These are phyloP conservation scores for Ajuga chamaepitys DNA, from an alignment of 257 asterid species.

Conservation along the genomic window DNA sequence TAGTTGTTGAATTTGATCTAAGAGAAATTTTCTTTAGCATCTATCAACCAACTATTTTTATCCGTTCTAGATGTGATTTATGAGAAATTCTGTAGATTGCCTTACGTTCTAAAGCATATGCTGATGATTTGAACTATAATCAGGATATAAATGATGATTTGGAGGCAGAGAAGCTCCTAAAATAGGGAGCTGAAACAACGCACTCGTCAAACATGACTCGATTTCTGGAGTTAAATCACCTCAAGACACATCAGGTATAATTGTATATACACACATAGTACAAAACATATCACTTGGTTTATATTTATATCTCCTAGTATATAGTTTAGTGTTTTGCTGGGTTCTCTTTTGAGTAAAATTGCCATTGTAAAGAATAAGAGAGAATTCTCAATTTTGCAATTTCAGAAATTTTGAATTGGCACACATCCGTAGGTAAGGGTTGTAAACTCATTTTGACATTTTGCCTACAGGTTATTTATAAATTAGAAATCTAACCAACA, in stretches of 20 bases:
- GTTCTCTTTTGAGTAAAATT: not conserved
- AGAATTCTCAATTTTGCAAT: not conserved
- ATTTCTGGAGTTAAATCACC: not conserved
- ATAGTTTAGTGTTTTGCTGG: constrained; percentile 10
- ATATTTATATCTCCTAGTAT: constrained; percentile 17
- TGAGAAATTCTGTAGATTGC: not conserved
- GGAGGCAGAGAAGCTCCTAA: constrained; percentile 33
- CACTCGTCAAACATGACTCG: constrained; percentile 16
- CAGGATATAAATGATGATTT: constrained; percentile 31
- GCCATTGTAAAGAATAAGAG: constrained; percentile 16
- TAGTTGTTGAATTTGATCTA: no score
- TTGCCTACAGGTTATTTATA: no score
- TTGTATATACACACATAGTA: constrained; percentile 42
- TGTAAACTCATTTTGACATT: no score
- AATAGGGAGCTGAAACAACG: constrained; percentile 26
- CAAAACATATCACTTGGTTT: constrained; percentile 14
- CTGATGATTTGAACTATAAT: constrained; percentile 4
- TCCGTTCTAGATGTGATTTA: not conserved
- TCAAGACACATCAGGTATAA: constrained; percentile 9
- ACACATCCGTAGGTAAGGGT: not conserved
- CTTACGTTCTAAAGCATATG: no score
- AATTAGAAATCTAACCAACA: no score
- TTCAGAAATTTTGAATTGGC: not conserved
- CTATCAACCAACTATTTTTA: not conserved
- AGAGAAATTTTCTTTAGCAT: not conserved